Evolutionary conservation across 306 rosid species (phyloP).

Genomic region (Corylus americana): DNA sequence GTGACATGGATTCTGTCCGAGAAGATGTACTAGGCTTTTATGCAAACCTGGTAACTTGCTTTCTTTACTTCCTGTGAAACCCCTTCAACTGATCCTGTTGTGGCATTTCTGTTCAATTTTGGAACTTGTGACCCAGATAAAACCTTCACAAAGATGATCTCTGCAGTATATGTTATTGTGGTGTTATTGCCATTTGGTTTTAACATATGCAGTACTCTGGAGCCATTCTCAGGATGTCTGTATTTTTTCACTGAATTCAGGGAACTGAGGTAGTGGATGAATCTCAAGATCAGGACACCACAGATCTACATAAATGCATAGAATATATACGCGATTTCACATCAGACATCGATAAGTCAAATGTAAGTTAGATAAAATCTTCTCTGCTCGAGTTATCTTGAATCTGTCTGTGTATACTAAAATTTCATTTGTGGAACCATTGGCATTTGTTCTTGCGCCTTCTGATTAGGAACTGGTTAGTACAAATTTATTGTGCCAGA

Average conservation of each 20-base stretch:
- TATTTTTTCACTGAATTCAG: constrained; percentile 48
- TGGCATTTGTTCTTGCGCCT: neutral
- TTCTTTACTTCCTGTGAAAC: neutral
- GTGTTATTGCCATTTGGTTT: constrained; percentile 12
- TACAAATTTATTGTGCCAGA: neutral
- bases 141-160: neutral
- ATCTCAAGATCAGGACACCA: constrained; percentile 92
- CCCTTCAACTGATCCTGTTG: neutral
- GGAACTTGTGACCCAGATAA: neutral
- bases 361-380: constrained; percentile 48
- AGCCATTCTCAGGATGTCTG: constrained; percentile 28
- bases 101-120: neutral
- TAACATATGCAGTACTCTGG: constrained; percentile 10
- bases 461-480: neutral
- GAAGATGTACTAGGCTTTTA: constrained; percentile 76
- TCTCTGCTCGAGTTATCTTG: constrained; percentile 5
- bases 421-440: neutral
- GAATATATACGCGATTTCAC: constrained; percentile 47
- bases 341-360: constrained; percentile 48
- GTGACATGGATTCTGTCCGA: constrained; percentile 92
- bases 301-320: constrained; percentile 94
- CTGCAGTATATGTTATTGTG: neutral
- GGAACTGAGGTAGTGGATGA: constrained; percentile 77
- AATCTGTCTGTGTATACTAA: no score
- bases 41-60: constrained; percentile 46